Conservation (phyloP, 2,329 filamentous ascomycete genomes). For the Pyricularia pennisetigena region DNA sequence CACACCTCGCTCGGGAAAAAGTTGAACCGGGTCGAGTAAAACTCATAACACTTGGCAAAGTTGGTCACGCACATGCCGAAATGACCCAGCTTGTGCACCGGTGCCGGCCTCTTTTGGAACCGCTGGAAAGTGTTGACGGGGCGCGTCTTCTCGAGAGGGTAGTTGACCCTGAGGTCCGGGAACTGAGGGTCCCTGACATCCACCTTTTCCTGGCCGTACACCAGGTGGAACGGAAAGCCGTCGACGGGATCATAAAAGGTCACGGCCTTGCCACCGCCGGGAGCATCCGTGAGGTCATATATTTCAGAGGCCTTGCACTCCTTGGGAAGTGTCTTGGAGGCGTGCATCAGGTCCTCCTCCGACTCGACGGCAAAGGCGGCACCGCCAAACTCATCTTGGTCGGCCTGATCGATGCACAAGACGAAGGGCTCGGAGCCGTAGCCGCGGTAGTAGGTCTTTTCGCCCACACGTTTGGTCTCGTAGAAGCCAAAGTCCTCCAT, state of each 20-base stretch:
- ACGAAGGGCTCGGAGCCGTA: constrained; percentile 52
- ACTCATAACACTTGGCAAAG: constrained; percentile 36
- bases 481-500: constrained; percentile 38
- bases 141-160: constrained; percentile 41
- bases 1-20: constrained; percentile 37
- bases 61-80: constrained; percentile 44
- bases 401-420: constrained; percentile 39
- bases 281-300: constrained; percentile 37
- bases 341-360: constrained; percentile 42
- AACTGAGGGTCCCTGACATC: constrained; percentile 29
- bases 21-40: constrained; percentile 40
- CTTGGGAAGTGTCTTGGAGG: constrained; percentile 33
- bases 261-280: constrained; percentile 44
- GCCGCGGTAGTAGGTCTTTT: constrained; percentile 48
- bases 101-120: constrained; percentile 32
- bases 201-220: constrained; percentile 38
- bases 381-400: constrained; percentile 42
- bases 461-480: constrained; percentile 24
- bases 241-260: constrained; percentile 43
- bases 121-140: constrained; percentile 38
- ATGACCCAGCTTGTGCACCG: constrained; percentile 41
- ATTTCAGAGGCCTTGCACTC: constrained; percentile 37
- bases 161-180: constrained; percentile 34
- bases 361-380: constrained; percentile 47
- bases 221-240: constrained; percentile 46